A percentile compares a stretch with the other conserved stretches of the same genome.
Conservation (phyloP, 331 rosid species). For the Stylosanthes scabra region DNA sequence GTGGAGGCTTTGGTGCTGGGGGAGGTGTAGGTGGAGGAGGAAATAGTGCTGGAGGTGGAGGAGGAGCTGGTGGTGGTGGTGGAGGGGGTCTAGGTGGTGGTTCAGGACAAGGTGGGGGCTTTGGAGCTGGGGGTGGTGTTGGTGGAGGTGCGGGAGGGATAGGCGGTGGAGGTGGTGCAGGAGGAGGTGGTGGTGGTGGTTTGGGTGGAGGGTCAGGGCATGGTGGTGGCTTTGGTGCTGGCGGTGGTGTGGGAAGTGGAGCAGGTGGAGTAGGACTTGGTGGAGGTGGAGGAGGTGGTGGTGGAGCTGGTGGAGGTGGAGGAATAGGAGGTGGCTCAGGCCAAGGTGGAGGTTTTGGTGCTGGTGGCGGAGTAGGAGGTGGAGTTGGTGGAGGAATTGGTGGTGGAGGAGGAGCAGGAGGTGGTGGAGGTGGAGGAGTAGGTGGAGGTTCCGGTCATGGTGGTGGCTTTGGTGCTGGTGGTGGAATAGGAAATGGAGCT, state of each 20-base stretch:
- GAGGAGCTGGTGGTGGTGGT: slow-evolving; percentile 44
- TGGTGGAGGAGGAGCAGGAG: slow-evolving; percentile 35
- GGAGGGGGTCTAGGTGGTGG: slow-evolving; percentile 59
- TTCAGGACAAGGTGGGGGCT: slow-evolving; percentile 44
- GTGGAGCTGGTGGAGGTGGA: slow-evolving; percentile 35
- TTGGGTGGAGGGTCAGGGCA: slow-evolving; percentile 55
- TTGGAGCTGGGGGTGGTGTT: slow-evolving; percentile 51
- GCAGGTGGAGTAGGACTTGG: slow-evolving; percentile 53
- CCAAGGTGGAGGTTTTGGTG: slow-evolving; percentile 55
- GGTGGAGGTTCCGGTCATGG: slow-evolving; percentile 50
- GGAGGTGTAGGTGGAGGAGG: slow-evolving; percentile 49
- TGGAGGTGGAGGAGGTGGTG: slow-evolving; percentile 43
- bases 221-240: slow-evolving; percentile 62
- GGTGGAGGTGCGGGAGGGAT: slow-evolving; percentile 47
- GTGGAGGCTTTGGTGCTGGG: slow-evolving; percentile 46
- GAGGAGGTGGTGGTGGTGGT: slow-evolving; percentile 51
- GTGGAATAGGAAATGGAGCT: slow-evolving; percentile 51
- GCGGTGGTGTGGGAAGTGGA: slow-evolving; percentile 59
- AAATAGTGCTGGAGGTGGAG: slow-evolving; percentile 25
- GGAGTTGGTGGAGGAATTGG: slow-evolving; percentile 54
- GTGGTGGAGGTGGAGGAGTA: slow-evolving; percentile 29
- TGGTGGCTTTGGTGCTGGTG: slow-evolving; percentile 40
- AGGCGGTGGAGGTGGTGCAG: slow-evolving; percentile 41
- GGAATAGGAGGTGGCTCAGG: slow-evolving; percentile 54
- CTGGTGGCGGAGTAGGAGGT: slow-evolving; percentile 55